phyloP scores from a whole-genome alignment of 1,284 basidiomycete species.

The Blastosporella zonata region DNA sequence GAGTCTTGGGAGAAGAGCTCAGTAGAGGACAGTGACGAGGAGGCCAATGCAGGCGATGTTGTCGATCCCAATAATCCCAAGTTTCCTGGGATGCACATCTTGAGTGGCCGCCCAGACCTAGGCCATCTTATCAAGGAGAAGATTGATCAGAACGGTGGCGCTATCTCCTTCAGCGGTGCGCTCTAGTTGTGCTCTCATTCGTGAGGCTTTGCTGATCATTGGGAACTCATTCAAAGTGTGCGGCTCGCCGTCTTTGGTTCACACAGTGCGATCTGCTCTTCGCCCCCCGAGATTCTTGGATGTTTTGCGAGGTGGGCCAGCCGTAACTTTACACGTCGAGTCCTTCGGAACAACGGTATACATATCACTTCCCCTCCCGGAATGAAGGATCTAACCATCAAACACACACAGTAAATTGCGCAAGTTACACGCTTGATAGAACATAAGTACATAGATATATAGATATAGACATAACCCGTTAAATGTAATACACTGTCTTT shows the following conservation, averaged over 20 bases:
- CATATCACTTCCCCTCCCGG: no score
- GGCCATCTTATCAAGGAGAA: slow-evolving; percentile 10
- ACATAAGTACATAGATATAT: no score
- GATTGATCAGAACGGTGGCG: slow-evolving; percentile 9
- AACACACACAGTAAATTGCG: no score
- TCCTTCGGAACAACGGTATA: slow-evolving; percentile 16
- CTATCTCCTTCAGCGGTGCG: slow-evolving; percentile 18
- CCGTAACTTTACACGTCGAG: slow-evolving; percentile 29
- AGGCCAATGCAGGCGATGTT: neutral
- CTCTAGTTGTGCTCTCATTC: neutral
- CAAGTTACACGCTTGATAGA: no score
- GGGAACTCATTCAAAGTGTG: slow-evolving; percentile 29
- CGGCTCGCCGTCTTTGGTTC: slow-evolving; percentile 22
- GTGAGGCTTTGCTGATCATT: neutral
- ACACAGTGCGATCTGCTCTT: slow-evolving; percentile 23
- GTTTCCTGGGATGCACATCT: slow-evolving; percentile 3
- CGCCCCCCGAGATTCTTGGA: slow-evolving; percentile 26
- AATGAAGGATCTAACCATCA: no score
- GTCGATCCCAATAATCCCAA: neutral
- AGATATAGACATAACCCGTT: no score
- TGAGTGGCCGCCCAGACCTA: slow-evolving; percentile 16
- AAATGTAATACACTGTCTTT: no score
- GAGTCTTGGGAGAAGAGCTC: neutral
- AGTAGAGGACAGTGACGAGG: slow-evolving; percentile 8
- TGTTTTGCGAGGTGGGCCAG: slow-evolving; percentile 29